These are phyloP conservation scores for Oemleria cerasiformis DNA, from an alignment of 306 rosid species.

Conservation along the genomic window DNA sequence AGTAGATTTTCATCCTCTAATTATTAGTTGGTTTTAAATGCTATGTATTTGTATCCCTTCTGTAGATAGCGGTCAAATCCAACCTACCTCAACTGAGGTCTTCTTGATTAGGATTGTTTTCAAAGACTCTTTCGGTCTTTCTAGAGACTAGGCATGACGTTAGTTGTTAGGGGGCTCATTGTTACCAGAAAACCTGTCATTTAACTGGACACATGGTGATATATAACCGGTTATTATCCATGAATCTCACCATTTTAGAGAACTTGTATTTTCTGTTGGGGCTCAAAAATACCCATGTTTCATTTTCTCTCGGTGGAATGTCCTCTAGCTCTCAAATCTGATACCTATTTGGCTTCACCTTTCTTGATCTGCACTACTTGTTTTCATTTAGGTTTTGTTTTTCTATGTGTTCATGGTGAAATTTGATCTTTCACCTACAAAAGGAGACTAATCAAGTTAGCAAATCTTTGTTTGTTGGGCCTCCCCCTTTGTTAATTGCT, in stretches of 20 bases:
- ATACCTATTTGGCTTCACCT: not conserved
- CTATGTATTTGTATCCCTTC: not conserved
- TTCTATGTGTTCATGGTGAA: not conserved
- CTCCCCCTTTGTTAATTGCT: not conserved
- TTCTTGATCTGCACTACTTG: not conserved
- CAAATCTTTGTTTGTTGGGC: not conserved
- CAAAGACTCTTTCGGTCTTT: not conserved
- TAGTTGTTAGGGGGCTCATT: too few species aligned
- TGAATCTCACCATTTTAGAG: too few species aligned
- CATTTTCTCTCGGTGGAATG: not conserved
- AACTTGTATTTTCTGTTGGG: too few species aligned
- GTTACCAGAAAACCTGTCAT: too few species aligned
- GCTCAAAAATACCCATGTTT: too few species aligned
- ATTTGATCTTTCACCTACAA: not conserved
- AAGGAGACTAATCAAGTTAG: not conserved
- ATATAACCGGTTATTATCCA: too few species aligned
- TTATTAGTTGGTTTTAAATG: not conserved
- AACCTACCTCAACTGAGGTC: slow-evolving; percentile 24
- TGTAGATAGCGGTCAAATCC: slow-evolving; percentile 20
- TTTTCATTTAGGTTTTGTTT: too few species aligned
- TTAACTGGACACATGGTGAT: too few species aligned
- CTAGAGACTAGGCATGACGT: too few species aligned
- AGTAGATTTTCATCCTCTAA: not conserved
- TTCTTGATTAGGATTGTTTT: slow-evolving; percentile 1
- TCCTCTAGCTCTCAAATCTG: not conserved